These are phyloP conservation scores for Hanseniaspora nectarophila DNA, from an alignment of 805 yeast species.

Conservation along the genomic window DNA sequence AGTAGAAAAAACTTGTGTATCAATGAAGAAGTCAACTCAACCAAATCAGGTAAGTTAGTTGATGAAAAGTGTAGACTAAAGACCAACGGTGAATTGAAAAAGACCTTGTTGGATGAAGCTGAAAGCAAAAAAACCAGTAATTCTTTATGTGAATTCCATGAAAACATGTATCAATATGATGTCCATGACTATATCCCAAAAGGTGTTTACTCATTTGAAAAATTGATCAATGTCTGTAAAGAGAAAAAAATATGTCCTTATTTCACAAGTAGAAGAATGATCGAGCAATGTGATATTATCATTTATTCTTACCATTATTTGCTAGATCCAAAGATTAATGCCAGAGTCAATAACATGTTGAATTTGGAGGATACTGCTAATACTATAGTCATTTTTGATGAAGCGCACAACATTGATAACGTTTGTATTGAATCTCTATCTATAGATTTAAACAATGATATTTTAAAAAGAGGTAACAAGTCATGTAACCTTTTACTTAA, in stretches of 20 bases:
- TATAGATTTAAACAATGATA: constrained; percentile 82
- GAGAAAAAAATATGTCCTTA: constrained; percentile 82
- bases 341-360: constrained; percentile 81
- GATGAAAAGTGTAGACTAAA: constrained; percentile 93
- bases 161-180: constrained; percentile 71
- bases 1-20: constrained; percentile 89
- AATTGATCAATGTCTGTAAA: constrained; percentile 64
- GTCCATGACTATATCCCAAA: constrained; percentile 81
- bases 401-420: constrained; percentile 97
- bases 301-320: constrained; percentile 94
- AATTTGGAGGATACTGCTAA: constrained; percentile 48
- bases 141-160: constrained; percentile 77
- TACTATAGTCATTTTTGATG: constrained; percentile 89
- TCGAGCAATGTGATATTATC: constrained; percentile 81
- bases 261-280: constrained; percentile 96
- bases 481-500: constrained; percentile 73
- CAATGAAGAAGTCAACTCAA: constrained; percentile 77
- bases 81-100: constrained; percentile 81
- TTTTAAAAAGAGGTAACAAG: constrained; percentile 68
- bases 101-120: constrained; percentile 48
- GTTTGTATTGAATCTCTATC: constrained; percentile 95
- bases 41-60: constrained; percentile 80
- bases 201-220: constrained; percentile 92
- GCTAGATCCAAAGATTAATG: constrained; percentile 93
- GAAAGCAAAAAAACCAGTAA: constrained; percentile 34